Conservation (phyloP, 2,329 filamentous ascomycete genomes). For the Ceratocystis smalleyi region DNA sequence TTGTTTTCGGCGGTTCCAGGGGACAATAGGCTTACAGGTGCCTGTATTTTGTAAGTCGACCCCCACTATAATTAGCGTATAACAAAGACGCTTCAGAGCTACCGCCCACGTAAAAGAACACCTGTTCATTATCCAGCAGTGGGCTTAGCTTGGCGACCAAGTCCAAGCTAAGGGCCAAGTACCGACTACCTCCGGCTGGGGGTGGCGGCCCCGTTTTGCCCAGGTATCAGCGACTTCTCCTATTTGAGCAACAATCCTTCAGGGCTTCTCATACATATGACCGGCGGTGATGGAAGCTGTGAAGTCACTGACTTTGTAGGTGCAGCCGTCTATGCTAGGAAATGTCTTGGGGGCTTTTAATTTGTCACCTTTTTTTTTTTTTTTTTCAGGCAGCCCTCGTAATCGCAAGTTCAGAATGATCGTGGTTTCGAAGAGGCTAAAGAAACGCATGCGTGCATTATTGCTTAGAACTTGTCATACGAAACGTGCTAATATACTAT, state of each 20-base stretch:
- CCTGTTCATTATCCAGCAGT: slow-evolving; percentile 3
- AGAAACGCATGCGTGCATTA: not conserved
- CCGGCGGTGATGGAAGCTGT: not conserved
- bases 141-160: not conserved
- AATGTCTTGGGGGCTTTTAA: no score
- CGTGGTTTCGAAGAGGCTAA: not conserved
- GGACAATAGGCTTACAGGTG: not conserved
- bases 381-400: not conserved
- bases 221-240: not conserved
- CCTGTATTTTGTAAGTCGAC: not conserved
- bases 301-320: not conserved
- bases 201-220: not conserved
- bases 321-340: not conserved
- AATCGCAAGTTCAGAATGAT: no score
- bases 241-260: not conserved
- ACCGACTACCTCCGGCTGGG: not conserved
- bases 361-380: no score
- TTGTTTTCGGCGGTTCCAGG: not conserved
- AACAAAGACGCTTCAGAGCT: not conserved
- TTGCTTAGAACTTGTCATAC: not conserved
- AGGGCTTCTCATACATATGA: not conserved
- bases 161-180: not conserved
- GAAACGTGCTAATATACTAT: no score
- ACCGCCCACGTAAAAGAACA: slow-evolving; percentile 1
- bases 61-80: not conserved